Evolutionary conservation across 129 eudicot genomes (phyloP).

Genomic region (Pseudognaphalium luteoalbum): DNA sequence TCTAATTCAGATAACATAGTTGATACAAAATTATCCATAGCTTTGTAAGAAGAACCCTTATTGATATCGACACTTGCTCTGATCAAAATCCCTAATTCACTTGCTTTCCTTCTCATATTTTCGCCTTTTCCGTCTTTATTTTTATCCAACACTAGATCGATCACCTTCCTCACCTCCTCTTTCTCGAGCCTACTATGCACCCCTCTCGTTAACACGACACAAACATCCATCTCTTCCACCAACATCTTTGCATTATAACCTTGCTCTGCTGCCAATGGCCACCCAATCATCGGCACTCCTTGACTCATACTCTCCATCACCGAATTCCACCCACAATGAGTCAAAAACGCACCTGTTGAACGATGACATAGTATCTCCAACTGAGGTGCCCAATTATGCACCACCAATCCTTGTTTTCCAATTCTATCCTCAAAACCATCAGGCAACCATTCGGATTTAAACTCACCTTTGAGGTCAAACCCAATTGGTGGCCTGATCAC

Average conservation of each 20-base stretch:
- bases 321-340: constrained; percentile 95
- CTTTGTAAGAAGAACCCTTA: constrained; percentile 60
- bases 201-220: constrained; percentile 60
- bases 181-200: constrained; percentile 33
- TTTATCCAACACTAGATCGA: constrained; percentile 49
- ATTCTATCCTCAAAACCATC: constrained; percentile 53
- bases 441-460: constrained; percentile 75
- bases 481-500: constrained; percentile 78
- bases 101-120: constrained; percentile 58
- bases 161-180: constrained; percentile 59
- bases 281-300: constrained; percentile 76
- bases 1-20: constrained; percentile 12
- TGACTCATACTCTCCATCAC: constrained; percentile 73
- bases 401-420: constrained; percentile 47
- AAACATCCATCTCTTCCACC: constrained; percentile 86
- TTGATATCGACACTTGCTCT: constrained; percentile 38
- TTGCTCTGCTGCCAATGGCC: constrained; percentile 90
- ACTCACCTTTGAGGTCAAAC: constrained; percentile 48
- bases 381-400: constrained; percentile 77
- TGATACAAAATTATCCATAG: constrained; percentile 52
- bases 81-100: constrained; percentile 44
- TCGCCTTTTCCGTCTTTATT: constrained; percentile 44
- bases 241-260: constrained; percentile 75
- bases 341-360: constrained; percentile 65
- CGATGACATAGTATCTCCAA: constrained; percentile 62